phyloP scores from a whole-genome alignment of 257 asterid species.

The Linderniella brevidens region DNA sequence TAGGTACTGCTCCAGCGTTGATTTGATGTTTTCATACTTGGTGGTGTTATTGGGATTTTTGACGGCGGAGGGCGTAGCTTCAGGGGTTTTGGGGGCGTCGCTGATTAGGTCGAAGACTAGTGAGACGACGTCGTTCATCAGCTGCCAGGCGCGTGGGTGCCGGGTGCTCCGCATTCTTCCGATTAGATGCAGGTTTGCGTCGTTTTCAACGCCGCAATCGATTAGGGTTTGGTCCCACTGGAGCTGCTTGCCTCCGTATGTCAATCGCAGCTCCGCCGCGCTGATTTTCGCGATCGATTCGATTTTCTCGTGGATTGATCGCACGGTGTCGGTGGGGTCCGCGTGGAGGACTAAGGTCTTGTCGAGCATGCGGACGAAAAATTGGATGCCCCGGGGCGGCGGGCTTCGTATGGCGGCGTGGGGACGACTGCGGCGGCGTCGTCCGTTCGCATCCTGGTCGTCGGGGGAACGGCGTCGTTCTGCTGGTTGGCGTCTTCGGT shows the following conservation, averaged over 20 bases:
- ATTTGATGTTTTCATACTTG: constrained; percentile 19
- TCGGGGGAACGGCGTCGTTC: too few relatives aligned
- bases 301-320: constrained; percentile 39
- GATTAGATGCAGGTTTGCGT: constrained; percentile 43
- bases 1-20: constrained; percentile 31
- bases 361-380: constrained; percentile 59
- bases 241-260: constrained; percentile 64
- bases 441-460: too few relatives aligned
- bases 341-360: constrained; percentile 50
- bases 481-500: too few relatives aligned
- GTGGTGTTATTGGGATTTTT: background rate
- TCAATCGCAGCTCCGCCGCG: constrained; percentile 42
- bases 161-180: constrained; percentile 73
- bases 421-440: too few relatives aligned
- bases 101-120: constrained; percentile 21
- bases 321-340: constrained; percentile 35
- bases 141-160: constrained; percentile 75
- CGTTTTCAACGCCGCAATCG: constrained; percentile 38
- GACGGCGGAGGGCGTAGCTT: constrained; percentile 16
- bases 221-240: constrained; percentile 54
- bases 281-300: constrained; percentile 44
- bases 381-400: constrained; percentile 57
- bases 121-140: constrained; percentile 38
- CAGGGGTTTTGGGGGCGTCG: too few relatives aligned
- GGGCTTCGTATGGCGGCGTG: too few relatives aligned